Evolutionary conservation across 2,329 filamentous ascomycete genomes (phyloP).

Genomic region (Xylariaceae sp.): DNA sequence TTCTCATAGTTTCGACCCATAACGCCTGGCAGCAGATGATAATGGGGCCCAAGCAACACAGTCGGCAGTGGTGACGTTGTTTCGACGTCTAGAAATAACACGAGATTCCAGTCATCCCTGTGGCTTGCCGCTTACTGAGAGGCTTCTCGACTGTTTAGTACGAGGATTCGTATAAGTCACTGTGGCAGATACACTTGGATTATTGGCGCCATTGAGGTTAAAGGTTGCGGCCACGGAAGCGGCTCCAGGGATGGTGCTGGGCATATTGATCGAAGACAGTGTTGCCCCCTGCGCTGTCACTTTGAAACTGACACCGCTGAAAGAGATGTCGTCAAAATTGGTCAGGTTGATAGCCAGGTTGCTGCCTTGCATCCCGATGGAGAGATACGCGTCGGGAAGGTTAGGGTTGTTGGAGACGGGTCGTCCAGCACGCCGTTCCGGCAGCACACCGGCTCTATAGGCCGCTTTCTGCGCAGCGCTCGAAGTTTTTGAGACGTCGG

Average conservation of each 20-base stretch:
- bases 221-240: not conserved
- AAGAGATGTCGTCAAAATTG: not conserved
- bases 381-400: not conserved
- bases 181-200: not conserved
- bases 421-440: not conserved
- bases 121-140: not conserved
- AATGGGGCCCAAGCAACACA: too few species aligned
- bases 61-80: too few species aligned
- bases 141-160: not conserved
- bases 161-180: not conserved
- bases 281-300: not conserved
- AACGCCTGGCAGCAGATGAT: too few species aligned
- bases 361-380: not conserved
- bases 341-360: not conserved
- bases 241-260: not conserved
- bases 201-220: not conserved
- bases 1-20: too few species aligned
- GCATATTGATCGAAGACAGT: not conserved
- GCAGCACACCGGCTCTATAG: not conserved
- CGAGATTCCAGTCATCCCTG: too few species aligned
- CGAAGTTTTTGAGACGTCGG: not conserved
- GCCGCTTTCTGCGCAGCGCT: not conserved
- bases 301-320: not conserved
- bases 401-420: not conserved
- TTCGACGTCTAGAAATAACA: too few species aligned